These are phyloP conservation scores for Starmerella ratchasimensis DNA, from an alignment of 805 yeast genomes.

Conservation along the genomic window DNA sequence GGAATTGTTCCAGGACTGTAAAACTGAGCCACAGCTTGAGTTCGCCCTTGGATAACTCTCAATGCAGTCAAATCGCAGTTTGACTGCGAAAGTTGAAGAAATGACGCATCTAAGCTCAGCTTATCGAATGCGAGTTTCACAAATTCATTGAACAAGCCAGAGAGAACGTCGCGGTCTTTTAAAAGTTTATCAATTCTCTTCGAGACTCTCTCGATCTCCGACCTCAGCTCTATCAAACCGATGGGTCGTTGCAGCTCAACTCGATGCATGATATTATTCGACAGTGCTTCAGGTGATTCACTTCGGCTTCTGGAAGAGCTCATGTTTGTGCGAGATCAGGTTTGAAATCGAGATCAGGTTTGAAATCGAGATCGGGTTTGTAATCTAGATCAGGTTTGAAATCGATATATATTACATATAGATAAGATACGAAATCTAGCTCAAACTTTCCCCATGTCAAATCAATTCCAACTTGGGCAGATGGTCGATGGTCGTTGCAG, in stretches of 20 bases:
- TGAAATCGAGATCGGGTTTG: too few species aligned
- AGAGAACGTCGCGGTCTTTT: background rate
- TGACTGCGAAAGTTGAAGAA: background rate
- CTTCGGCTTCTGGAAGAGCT: too few species aligned
- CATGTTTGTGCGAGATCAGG: too few species aligned
- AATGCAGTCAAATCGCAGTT: background rate
- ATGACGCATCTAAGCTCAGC: conserved; percentile 5
- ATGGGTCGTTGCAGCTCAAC: background rate
- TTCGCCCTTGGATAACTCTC: conserved; percentile 3
- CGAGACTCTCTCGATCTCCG: conserved; percentile 1
- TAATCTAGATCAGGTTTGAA: too few species aligned
- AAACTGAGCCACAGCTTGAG: conserved; percentile 3
- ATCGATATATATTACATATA: too few species aligned
- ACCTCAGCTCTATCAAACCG: conserved; percentile 3
- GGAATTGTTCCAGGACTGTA: conserved; percentile 1
- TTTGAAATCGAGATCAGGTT: too few species aligned
- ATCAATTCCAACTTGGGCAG: too few species aligned
- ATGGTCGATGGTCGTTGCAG: too few species aligned
- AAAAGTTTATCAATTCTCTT: background rate
- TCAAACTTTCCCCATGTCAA: too few species aligned
- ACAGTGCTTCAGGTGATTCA: too few species aligned
- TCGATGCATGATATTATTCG: too few species aligned
- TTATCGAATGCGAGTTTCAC: conserved; percentile 8
- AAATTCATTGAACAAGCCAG: conserved; percentile 2
- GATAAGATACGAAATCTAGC: too few species aligned